phyloP scores from a whole-genome alignment of 768 basidiomycete genomes.

The Vishniacozyma victoriae region DNA sequence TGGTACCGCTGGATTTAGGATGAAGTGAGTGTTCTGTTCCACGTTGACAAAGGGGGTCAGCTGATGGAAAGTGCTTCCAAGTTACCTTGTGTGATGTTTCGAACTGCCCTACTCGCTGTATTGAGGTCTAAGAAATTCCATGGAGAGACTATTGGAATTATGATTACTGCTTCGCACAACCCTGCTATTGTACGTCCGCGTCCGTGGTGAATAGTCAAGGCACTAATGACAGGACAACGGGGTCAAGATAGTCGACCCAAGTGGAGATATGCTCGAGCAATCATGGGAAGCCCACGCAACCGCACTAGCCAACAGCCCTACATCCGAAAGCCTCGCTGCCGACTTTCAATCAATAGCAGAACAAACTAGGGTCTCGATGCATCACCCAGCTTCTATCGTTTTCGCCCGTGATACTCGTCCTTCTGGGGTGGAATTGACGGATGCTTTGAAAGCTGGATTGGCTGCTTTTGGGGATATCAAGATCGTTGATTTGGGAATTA shows the following conservation, averaged over 20 bases:
- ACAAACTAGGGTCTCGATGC: slow-evolving; percentile 66
- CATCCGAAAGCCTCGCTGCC: slow-evolving; percentile 65
- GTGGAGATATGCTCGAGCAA: slow-evolving; percentile 92
- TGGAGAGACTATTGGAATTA: slow-evolving; percentile 88
- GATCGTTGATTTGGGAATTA: slow-evolving; percentile 69
- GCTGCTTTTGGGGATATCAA: slow-evolving; percentile 61
- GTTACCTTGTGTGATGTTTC: slow-evolving; percentile 87
- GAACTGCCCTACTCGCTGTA: slow-evolving; percentile 82
- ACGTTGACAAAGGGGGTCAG: not conserved
- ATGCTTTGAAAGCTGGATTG: slow-evolving; percentile 76
- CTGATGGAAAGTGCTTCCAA: slow-evolving; percentile 30
- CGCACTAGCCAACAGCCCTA: slow-evolving; percentile 71
- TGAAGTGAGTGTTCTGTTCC: slow-evolving; percentile 56
- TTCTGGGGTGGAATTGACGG: slow-evolving; percentile 68
- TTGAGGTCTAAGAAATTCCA: slow-evolving; percentile 86
- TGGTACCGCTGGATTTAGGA: slow-evolving; percentile 93
- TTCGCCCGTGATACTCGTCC: slow-evolving; percentile 92
- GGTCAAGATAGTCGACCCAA: slow-evolving; percentile 94
- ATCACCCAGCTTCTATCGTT: slow-evolving; percentile 71
- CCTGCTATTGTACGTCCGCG: slow-evolving; percentile 69
- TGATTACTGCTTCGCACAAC: slow-evolving; percentile 99
- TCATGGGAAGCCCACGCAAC: slow-evolving; percentile 91
- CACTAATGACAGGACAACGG: slow-evolving; percentile 85
- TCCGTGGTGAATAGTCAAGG: not conserved
- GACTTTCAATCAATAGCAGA: slow-evolving; percentile 61